These are phyloP conservation scores for Ceraceosorus guamensis DNA, from an alignment of 1,284 basidiomycete species.

Conservation along the genomic window DNA sequence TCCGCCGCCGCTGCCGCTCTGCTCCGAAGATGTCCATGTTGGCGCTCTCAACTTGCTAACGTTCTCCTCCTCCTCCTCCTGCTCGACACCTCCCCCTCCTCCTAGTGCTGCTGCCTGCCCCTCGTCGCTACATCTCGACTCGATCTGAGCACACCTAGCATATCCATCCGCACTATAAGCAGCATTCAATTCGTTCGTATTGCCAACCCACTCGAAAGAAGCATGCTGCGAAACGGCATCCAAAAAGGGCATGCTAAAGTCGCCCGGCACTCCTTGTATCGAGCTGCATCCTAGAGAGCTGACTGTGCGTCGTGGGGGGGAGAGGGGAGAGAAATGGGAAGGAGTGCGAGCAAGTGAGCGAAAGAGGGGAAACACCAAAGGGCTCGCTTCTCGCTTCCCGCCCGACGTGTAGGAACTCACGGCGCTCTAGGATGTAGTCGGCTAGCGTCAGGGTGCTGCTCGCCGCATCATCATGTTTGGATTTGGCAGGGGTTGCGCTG, in stretches of 20 bases:
- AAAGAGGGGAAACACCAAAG: background rate
- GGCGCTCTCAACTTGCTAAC: too few species aligned
- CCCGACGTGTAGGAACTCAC: constrained; percentile 1
- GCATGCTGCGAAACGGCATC: constrained; percentile 68
- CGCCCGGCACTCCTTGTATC: constrained; percentile 83
- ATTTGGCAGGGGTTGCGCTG: background rate
- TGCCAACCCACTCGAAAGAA: constrained; percentile 68
- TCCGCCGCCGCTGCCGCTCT: background rate
- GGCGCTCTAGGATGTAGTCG: background rate
- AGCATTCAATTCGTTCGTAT: constrained; percentile 56
- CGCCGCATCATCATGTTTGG: too few species aligned
- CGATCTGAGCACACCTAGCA: background rate
- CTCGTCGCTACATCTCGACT: background rate
- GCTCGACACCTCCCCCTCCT: too few species aligned
- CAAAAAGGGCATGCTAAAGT: constrained; percentile 69
- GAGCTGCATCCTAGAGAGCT: constrained; percentile 51
- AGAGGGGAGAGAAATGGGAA: background rate
- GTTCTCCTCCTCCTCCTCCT: too few species aligned
- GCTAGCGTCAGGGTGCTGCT: background rate
- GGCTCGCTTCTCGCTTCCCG: background rate
- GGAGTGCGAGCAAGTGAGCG: background rate
- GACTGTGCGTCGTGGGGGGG: constrained; percentile 13
- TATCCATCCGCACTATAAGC: constrained; percentile 11
- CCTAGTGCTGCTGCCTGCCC: too few species aligned
- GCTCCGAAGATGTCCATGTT: too few species aligned